A percentile compares a stretch with the other conserved stretches of the same genome.
phyloP scores from a whole-genome alignment of 768 basidiomycete genomes.

The Kwoniella sp. region DNA sequence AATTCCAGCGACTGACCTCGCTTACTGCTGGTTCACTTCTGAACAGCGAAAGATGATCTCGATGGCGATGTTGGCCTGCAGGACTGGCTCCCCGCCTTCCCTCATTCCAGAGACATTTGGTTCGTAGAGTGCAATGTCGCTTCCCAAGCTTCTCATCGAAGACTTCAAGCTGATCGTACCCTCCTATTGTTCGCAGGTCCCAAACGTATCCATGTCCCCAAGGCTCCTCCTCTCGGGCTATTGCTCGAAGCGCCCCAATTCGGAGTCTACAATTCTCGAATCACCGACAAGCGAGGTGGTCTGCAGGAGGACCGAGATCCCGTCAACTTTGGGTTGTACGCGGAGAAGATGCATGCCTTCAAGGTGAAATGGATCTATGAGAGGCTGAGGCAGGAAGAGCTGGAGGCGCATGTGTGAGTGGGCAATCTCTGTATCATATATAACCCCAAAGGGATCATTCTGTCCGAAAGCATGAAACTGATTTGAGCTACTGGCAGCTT shows the following conservation, averaged over 20 bases:
- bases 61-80: constrained; percentile 72
- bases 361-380: constrained; percentile 84
- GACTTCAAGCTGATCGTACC: no score
- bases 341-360: constrained; percentile 74
- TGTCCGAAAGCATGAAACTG: background rate
- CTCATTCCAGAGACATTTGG: constrained; percentile 75
- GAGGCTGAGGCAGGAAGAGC: constrained; percentile 82
- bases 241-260: constrained; percentile 70
- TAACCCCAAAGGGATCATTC: background rate
- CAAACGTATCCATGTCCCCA: constrained; percentile 78
- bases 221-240: constrained; percentile 92
- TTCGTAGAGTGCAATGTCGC: constrained; percentile 15
- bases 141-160: no score
- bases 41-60: constrained; percentile 95
- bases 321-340: constrained; percentile 63
- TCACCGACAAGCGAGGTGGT: constrained; percentile 36
- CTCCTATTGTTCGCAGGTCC: no score
- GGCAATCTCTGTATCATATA: background rate
- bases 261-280: constrained; percentile 57
- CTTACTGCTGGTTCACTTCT: background rate
- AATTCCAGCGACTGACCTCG: no score
- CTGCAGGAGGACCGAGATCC: constrained; percentile 34
- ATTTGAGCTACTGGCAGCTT: constrained; percentile 26
- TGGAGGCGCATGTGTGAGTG: constrained; percentile 72
- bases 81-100: constrained; percentile 73